Percentiles rank a stretch among this genome's conserved stretches.
Conservation (phyloP, 441 rosid species). For the Adansonia rubrostipa region DNA sequence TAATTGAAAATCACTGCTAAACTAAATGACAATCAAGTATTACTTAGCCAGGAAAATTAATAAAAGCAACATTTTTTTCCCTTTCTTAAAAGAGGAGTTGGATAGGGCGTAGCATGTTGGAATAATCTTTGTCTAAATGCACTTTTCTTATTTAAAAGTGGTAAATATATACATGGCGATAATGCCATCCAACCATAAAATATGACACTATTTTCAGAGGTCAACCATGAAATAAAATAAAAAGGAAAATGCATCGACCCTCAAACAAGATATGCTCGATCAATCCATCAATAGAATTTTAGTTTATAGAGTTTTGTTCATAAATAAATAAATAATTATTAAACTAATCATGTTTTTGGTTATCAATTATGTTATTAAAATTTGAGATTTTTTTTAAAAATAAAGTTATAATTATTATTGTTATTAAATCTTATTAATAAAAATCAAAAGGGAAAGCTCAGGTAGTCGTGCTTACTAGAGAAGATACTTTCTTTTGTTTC, state of each 20-base stretch:
- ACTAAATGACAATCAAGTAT: no score
- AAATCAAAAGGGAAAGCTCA: background rate
- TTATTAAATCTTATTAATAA: no score
- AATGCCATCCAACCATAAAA: constrained; percentile 4
- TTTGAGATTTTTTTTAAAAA: no score
- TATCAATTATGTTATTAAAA: no score
- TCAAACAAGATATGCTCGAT: background rate
- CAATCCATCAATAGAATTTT: no score
- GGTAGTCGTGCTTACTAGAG: background rate
- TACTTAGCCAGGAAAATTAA: no score
- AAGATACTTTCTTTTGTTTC: background rate
- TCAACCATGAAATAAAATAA: background rate
- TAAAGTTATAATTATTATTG: no score
- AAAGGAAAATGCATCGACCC: background rate
- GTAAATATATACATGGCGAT: background rate
- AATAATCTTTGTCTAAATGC: background rate
- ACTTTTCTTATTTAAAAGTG: background rate
- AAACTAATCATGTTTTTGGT: no score
- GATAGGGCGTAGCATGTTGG: background rate
- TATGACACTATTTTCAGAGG: background rate
- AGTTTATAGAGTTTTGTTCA: no score
- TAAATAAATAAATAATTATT: no score
- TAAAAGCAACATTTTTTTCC: background rate
- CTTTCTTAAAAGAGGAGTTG: background rate
- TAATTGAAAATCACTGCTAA: no score